Base-by-base conservation (phyloP, 352 stramenopile genomes). In the Pythium sp. region DNA sequence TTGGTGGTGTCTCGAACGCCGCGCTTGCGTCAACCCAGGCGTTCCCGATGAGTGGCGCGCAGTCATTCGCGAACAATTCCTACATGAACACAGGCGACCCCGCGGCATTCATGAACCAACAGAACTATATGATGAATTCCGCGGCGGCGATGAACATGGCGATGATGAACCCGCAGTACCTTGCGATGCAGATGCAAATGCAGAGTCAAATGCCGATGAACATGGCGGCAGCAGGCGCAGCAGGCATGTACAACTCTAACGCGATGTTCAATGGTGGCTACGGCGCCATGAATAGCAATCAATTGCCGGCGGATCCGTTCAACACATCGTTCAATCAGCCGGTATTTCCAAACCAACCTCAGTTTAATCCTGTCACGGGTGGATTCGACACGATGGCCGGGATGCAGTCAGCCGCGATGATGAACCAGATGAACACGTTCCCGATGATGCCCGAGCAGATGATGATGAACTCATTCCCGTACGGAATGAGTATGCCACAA, bases 101-200 rank as follows among this genome's bases (percentile, higher is more conserved):
- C 3, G 34, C 62, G 11, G 26, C 58, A 6, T 76, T 74, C 41
- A 78, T 88, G 74, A 82, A 66, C 53, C 76, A 79, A 26, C 68
- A 71, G 24, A 82, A 84, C 68, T 86, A 72, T 41, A 80, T 86
- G 67, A 83, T 87, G 73, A 76, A 68, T n/a, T 47, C 71, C 2
- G 43, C 43, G 18, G 43, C 43, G 6, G 61, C 51, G 26, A 75
- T 75, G 65, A 66, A 66, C 8, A 73, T 78, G 61, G 64, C 69
- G 54, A 86, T 86, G 81, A 79, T 85, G 73, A 86, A 76, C 43
- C 75, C 83, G 51, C 81, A 89, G 64, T 81, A 86, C 59, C 86
- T 91, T 62, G 76, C 67, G 0, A 78, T 82, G 75, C 73, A 72
- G 36, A 87, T 92, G 76, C 72, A 74, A 12, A 86, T 92, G 76